Evolutionary conservation across 495 filamentous ascomycete genomes (phyloP).

Genomic region (Lichina pygmaea): DNA sequence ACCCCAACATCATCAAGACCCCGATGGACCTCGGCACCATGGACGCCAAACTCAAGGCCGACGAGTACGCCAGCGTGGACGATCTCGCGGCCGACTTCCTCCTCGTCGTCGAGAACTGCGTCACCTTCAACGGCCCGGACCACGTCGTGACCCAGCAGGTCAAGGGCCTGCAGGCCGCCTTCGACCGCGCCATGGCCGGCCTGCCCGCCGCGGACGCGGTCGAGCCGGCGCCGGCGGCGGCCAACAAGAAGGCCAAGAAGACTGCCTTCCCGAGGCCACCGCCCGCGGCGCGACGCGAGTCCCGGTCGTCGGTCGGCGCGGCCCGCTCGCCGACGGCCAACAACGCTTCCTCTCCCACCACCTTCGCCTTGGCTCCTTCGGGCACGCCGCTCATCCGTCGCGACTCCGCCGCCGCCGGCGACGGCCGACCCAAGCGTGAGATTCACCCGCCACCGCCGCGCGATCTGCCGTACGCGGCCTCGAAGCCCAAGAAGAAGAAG

Average conservation of each 20-base stretch:
- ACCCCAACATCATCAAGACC: slow-evolving; percentile 38
- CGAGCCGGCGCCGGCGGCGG: slow-evolving; percentile 21
- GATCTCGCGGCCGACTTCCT: slow-evolving; percentile 44
- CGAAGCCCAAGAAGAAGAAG: slow-evolving; percentile 82
- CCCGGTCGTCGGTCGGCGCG: slow-evolving; percentile 13
- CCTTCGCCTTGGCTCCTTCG: slow-evolving; percentile 61
- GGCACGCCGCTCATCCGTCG: slow-evolving; percentile 83
- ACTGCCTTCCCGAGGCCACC: slow-evolving; percentile 7
- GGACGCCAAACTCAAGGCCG: slow-evolving; percentile 48
- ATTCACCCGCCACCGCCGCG: slow-evolving; percentile 75
- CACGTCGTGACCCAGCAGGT: slow-evolving; percentile 44
- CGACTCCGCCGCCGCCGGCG: slow-evolving; percentile 49
- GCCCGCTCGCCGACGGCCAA: slow-evolving; percentile 16
- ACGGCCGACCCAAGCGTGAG: slow-evolving; percentile 64
- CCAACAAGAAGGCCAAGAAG: slow-evolving; percentile 15
- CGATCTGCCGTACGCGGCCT: slow-evolving; percentile 58
- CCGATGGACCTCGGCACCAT: slow-evolving; percentile 70
- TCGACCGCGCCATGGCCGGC: slow-evolving; percentile 27
- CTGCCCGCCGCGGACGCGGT: slow-evolving; percentile 22
- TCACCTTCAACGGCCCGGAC: slow-evolving; percentile 53
- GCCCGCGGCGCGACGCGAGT: slow-evolving; percentile 21
- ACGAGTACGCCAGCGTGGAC: slow-evolving; percentile 32
- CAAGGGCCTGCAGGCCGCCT: slow-evolving; percentile 29
- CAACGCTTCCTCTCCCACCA: slow-evolving; percentile 10
- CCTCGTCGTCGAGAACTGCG: slow-evolving; percentile 47